Conservation (phyloP, 305 asterid genomes). For the Solanum hybrid region DNA sequence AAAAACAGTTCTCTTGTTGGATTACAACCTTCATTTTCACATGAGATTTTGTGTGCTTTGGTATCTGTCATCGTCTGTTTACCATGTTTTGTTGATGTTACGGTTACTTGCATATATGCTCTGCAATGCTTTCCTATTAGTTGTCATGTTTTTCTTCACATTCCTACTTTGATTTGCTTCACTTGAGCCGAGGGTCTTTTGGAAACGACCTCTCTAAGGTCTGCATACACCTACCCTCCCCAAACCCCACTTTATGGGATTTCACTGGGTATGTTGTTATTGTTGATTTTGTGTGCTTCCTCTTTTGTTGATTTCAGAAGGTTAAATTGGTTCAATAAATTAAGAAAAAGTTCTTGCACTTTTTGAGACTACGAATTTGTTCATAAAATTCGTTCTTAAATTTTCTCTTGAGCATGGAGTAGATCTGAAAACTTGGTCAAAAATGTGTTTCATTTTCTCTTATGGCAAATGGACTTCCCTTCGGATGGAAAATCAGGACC, state of each 20-base stretch:
- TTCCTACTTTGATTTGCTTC: neutral
- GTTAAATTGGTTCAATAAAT: neutral
- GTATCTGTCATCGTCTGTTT: neutral
- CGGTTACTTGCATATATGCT: neutral
- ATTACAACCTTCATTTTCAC: neutral
- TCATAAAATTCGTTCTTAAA: neutral
- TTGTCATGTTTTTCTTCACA: neutral
- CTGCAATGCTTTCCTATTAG: neutral
- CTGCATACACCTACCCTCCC: neutral
- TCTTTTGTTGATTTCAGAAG: neutral
- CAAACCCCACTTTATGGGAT: neutral
- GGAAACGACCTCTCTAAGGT: neutral
- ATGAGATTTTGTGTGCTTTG: neutral
- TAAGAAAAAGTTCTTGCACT: neutral
- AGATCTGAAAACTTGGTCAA: neutral
- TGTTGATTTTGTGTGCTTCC: neutral
- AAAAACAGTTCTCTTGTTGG: neutral
- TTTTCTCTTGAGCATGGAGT: neutral
- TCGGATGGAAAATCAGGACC: neutral
- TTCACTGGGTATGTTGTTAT: neutral
- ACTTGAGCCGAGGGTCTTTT: neutral
- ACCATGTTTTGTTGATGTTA: neutral
- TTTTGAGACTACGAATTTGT: neutral
- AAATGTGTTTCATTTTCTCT: neutral
- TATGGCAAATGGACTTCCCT: neutral